Percentiles rank a stretch among this genome's conserved stretches.
Evolutionary conservation across 345 rosid genomes (phyloP).

Genomic region (Pistacia atlantica): DNA sequence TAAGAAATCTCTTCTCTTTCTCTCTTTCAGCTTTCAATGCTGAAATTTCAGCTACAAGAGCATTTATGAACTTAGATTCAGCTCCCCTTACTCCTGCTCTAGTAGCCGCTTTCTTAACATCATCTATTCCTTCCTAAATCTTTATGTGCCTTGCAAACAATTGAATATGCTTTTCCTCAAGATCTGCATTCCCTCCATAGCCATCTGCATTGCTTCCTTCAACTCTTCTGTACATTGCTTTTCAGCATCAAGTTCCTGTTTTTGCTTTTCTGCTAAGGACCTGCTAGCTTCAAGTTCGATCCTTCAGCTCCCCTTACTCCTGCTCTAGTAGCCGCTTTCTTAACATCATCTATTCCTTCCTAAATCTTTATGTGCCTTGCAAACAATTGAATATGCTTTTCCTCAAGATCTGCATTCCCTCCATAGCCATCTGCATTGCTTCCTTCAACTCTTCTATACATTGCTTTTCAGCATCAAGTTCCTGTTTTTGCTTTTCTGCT

Average conservation of each 20-base stretch:
- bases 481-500: too few species aligned
- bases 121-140: conserved; percentile 90
- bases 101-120: conserved; percentile 90
- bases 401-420: too few species aligned
- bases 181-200: conserved; percentile 96
- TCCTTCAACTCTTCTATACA: too few species aligned
- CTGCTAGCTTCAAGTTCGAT: conserved; percentile 72
- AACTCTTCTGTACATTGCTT: conserved; percentile 83
- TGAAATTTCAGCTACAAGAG: conserved; percentile 61
- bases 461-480: too few species aligned
- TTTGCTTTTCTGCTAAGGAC: conserved; percentile 56
- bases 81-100: conserved; percentile 93
- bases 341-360: too few species aligned
- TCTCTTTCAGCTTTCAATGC: conserved; percentile 84
- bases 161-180: conserved; percentile 90
- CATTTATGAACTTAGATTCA: too few species aligned
- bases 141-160: conserved; percentile 90
- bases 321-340: too few species aligned
- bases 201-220: conserved; percentile 92
- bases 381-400: too few species aligned
- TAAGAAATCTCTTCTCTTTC: conserved; percentile 77
- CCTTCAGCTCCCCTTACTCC: conserved; percentile 26
- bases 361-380: too few species aligned
- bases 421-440: too few species aligned
- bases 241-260: conserved; percentile 77